Evolutionary conservation across 148 eudicot species (phyloP), one percentile per base, ranked within the genome.

Genomic region (Silene uniflora): DNA sequence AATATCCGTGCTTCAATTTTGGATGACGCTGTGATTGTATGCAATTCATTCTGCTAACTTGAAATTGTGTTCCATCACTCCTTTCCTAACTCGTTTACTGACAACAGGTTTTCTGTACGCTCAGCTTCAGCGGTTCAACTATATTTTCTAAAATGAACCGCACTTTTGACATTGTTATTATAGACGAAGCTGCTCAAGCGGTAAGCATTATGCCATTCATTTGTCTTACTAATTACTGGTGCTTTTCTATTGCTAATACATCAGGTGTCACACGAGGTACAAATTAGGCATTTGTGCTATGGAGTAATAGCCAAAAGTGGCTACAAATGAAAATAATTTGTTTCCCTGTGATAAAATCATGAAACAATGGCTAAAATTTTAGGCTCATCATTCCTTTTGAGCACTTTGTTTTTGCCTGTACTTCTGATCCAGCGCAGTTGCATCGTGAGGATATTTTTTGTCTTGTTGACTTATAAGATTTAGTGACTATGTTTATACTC

Each of bases 171-270:
- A 88, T 95, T 83, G 97, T 95, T 75, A 88, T 95, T 73, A 92
- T 95, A 75, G 98, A 95, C 77, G 98, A 95, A 89, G 98, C 98
- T 77, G 98, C 98, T 78, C 98, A 95, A 89, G 98, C 98, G 75
- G 98, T 94, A 83, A 77, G 96, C 84, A 77, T 63, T 69, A 19
- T 56, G 59, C 58, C 72, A 62, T 72, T 47, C 68, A 25, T 23
- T 68, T 71, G 44, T 17, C 18, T 10, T 5, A 14, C 46, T 23
- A 29, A 35, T 73, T 75, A 24, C 54, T 69, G 52, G 67, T 67
- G 8, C 11, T 21, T 39, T 39, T 39, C 44, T 39, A 39, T 39
- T 39, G 44, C 44, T 39, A 39, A 39, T 32, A 21, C 35, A 11
- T 62, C 44, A 23, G n/a, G 29, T 54, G 27, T 39, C 29, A 14